Evolutionary conservation across 306 rosid genomes (phyloP), one percentile per base, ranked within the genome.

Genomic region (Vigna angularis): DNA sequence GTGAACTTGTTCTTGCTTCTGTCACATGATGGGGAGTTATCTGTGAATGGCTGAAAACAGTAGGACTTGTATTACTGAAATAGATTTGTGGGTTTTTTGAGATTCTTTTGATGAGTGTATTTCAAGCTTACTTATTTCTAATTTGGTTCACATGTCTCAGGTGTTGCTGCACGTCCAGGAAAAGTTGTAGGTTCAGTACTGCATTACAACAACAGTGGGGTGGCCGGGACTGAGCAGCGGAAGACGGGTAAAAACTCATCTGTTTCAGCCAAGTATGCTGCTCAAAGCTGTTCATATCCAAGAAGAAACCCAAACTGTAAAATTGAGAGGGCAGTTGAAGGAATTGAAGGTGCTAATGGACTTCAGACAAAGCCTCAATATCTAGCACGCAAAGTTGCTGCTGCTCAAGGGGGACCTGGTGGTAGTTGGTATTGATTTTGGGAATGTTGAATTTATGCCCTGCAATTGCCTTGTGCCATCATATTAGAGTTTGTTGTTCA

Each of bases 141-240:
- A 17, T 50, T 22, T n/a, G 56, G 72, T 62, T 30, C 12, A 61
- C 12, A 14, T 30, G 44, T 0, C 83, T 79, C 91, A 88, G 96
- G 89, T 3, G 78, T 86, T 85, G 94, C 89, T 68, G 96, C 97
- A 40, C 86, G 93, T 81, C 94, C 98, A 1, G 93, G 96, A 38
- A 94, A 92, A 84, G 96, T 89, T 63, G 89, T 86, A 6, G 82
- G 97, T 52, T 81, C 94, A 0, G 94, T 84, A 59, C 75, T 91
- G 84, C 89, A 84, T 47, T 83, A 90, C 84, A 91, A 91, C 83
- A 89, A 83, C 81, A 69, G 87, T 11, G 94, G 93, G 48, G 87
- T 84, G 45, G 90, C 88, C 3, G 97, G 88, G 85, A 83, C 85
- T 73, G 98, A 90, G 36, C 94, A 90, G 73, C 81, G 89, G 72